Percentiles rank a stretch among this genome's conserved stretches.
These are phyloP conservation scores for Pseudocercospora vitis DNA, from an alignment of 2,329 filamentous ascomycete species.

Conservation along the genomic window DNA sequence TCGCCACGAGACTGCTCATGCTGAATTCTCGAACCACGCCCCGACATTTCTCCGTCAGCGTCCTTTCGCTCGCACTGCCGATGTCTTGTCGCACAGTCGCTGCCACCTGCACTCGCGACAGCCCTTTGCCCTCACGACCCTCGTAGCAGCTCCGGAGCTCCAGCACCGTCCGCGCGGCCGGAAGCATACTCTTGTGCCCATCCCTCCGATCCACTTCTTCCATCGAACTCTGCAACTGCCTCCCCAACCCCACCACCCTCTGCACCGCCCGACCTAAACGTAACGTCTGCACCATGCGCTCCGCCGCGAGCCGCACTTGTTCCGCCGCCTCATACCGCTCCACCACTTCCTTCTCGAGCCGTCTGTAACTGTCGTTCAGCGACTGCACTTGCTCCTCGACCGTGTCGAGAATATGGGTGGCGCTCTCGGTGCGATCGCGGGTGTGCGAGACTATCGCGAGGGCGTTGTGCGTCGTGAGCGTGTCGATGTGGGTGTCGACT, in stretches of 20 bases:
- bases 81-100: slow-evolving; percentile 69
- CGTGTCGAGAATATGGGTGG: slow-evolving; percentile 68
- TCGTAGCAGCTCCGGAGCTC: slow-evolving; percentile 50
- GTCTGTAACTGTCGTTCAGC: slow-evolving; percentile 79
- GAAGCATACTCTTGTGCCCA: slow-evolving; percentile 76
- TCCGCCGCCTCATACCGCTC: slow-evolving; percentile 83
- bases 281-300: slow-evolving; percentile 77
- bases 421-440: slow-evolving; percentile 69
- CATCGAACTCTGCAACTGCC: slow-evolving; percentile 85
- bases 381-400: slow-evolving; percentile 77
- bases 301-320: slow-evolving; percentile 73
- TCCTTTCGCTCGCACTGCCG: slow-evolving; percentile 69
- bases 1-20: slow-evolving; percentile 57
- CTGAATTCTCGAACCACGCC: slow-evolving; percentile 82
- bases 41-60: slow-evolving; percentile 60
- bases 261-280: slow-evolving; percentile 73
- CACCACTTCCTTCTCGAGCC: slow-evolving; percentile 82
- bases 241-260: slow-evolving; percentile 75
- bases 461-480: slow-evolving; percentile 79
- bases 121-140: slow-evolving; percentile 64
- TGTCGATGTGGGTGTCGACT: slow-evolving; percentile 92
- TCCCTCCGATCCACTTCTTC: slow-evolving; percentile 56
- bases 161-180: slow-evolving; percentile 76
- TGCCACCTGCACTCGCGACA: slow-evolving; percentile 73
- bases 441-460: slow-evolving; percentile 79